A percentile compares a stretch with the other conserved stretches of the same genome.
Evolutionary conservation across 805 yeast genomes (phyloP).

Genomic region (Candida boleticola): DNA sequence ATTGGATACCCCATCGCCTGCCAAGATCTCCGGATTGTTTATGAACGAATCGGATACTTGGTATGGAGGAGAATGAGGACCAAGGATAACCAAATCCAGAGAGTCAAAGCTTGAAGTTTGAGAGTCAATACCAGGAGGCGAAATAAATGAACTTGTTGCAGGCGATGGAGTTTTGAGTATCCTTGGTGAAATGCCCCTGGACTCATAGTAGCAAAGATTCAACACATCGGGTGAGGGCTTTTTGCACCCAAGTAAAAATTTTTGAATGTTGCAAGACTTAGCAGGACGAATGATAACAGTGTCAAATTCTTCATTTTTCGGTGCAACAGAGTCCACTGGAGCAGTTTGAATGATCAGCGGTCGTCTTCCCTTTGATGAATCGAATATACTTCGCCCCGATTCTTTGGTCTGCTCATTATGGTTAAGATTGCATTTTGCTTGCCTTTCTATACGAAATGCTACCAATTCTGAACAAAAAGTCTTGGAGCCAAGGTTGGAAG

Average conservation of each 20-base stretch:
- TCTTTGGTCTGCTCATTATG: no score
- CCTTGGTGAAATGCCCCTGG: background rate
- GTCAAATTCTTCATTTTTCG: background rate
- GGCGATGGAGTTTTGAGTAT: background rate
- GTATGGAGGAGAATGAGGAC: slow-evolving; percentile 2
- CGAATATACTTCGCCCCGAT: no score
- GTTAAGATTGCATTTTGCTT: no score
- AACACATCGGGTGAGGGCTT: background rate
- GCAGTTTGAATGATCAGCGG: no score
- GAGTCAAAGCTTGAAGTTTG: background rate
- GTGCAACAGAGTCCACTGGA: background rate
- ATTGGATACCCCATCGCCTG: background rate
- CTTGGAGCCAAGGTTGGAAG: no score
- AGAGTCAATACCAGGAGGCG: background rate
- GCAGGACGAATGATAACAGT: background rate
- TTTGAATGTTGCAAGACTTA: background rate
- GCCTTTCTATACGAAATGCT: no score
- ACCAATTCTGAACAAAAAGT: no score
- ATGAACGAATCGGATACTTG: background rate
- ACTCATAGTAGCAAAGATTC: background rate
- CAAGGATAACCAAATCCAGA: background rate
- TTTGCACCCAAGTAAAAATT: background rate
- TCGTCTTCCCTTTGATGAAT: no score
- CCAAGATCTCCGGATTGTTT: background rate
- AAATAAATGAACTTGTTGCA: background rate